Percentiles rank a stretch among this genome's conserved stretches.
Evolutionary conservation across 805 yeast genomes (phyloP).

Genomic region (Sungouiozyma ichnusensis): DNA sequence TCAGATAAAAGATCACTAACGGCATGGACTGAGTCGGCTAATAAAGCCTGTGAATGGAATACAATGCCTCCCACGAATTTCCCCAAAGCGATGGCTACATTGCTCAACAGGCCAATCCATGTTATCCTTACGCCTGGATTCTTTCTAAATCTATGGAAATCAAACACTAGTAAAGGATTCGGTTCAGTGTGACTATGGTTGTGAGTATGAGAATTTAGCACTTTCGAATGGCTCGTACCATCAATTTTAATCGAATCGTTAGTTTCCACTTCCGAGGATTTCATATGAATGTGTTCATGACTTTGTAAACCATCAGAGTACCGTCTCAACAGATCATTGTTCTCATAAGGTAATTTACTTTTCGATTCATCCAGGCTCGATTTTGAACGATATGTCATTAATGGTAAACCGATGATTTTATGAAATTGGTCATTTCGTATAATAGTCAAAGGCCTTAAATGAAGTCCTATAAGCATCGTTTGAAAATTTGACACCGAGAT

Average conservation of each 20-base stretch:
- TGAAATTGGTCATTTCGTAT: too few species aligned
- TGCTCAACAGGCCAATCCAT: slow-evolving; percentile 78
- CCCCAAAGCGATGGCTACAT: slow-evolving; percentile 74
- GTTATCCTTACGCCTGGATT: slow-evolving; percentile 91
- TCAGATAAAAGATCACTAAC: slow-evolving; percentile 85
- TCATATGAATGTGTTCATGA: slow-evolving; percentile 34
- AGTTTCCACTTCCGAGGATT: slow-evolving; percentile 34
- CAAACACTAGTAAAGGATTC: slow-evolving; percentile 28
- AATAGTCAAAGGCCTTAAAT: too few species aligned
- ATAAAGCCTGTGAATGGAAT: slow-evolving; percentile 87
- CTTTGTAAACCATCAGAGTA: slow-evolving; percentile 9
- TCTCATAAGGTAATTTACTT: background rate
- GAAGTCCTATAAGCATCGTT: too few species aligned
- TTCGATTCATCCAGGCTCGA: too few species aligned
- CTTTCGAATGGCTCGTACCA: slow-evolving; percentile 9
- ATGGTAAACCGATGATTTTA: too few species aligned
- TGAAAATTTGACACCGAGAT: too few species aligned
- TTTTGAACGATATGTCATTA: too few species aligned
- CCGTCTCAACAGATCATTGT: background rate
- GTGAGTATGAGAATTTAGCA: slow-evolving; percentile 22
- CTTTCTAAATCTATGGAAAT: slow-evolving; percentile 35
- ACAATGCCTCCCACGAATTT: slow-evolving; percentile 84
- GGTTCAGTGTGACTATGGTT: slow-evolving; percentile 28
- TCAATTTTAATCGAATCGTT: slow-evolving; percentile 34
- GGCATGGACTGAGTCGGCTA: slow-evolving; percentile 94